phyloP scores from a whole-genome alignment of 495 filamentous ascomycete genomes.

The Neurospora sp. region DNA sequence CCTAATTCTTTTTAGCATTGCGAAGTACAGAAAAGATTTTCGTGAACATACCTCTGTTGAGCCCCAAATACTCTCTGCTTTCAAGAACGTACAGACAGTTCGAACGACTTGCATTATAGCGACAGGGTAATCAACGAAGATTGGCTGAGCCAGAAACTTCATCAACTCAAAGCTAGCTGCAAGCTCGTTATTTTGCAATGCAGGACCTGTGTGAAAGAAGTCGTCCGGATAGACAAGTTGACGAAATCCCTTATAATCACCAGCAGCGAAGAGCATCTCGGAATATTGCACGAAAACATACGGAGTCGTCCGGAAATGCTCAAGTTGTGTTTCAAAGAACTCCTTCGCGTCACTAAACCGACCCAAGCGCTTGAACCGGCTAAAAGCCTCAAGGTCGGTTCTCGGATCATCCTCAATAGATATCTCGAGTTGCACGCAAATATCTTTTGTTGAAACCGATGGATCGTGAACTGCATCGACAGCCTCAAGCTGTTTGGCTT shows the following conservation, averaged over 20 bases:
- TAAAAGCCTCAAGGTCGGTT: conserved; percentile 12
- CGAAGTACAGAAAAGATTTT: neutral
- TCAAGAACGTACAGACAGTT: neutral
- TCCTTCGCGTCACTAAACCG: conserved; percentile 12
- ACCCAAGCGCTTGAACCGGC: conserved; percentile 14
- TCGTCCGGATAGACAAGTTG: neutral
- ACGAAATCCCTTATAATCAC: conserved; percentile 7
- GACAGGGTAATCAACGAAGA: neutral
- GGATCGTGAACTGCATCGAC: conserved; percentile 13
- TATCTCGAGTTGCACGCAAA: conserved; percentile 6
- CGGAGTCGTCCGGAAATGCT: neutral
- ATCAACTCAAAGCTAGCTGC: conserved; percentile 5
- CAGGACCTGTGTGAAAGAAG: neutral
- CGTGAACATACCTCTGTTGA: conserved; percentile 11
- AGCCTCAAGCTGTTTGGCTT: neutral
- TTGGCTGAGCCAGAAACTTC: neutral
- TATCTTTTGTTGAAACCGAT: conserved; percentile 6
- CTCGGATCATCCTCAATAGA: conserved; percentile 11
- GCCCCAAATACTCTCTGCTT: neutral
- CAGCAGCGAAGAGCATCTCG: conserved; percentile 11
- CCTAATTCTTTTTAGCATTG: neutral
- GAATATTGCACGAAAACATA: conserved; percentile 12
- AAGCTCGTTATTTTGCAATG: neutral
- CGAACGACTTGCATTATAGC: neutral
- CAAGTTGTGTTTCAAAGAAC: conserved; percentile 4